A percentile compares a stretch with the other conserved stretches of the same genome.
phyloP scores from a whole-genome alignment of 106 monocot species.

The Apostasia ramifera region DNA sequence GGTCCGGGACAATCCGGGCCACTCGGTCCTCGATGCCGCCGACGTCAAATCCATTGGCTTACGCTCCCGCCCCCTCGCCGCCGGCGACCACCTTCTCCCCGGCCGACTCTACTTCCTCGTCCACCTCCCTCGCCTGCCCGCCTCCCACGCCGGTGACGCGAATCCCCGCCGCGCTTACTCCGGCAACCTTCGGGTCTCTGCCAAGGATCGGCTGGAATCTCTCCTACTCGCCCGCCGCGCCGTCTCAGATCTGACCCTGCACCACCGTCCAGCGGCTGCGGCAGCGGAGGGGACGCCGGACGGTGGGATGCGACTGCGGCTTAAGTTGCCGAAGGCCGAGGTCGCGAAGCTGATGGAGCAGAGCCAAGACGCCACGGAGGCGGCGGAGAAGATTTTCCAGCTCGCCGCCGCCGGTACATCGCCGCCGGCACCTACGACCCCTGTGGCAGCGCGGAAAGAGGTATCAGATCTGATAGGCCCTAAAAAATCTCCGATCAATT shows the following conservation, averaged over 20 bases:
- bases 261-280: neutral
- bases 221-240: conserved; percentile 34
- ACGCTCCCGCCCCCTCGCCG: conserved; percentile 11
- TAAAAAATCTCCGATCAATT: neutral
- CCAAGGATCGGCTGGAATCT: conserved; percentile 55
- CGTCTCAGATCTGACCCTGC: conserved; percentile 3
- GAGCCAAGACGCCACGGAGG: conserved; percentile 25
- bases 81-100: conserved; percentile 9
- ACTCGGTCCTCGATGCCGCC: conserved; percentile 17
- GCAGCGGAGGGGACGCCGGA: neutral
- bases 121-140: conserved; percentile 18
- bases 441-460: neutral
- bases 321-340: conserved; percentile 36
- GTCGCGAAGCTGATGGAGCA: conserved; percentile 29
- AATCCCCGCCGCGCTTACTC: conserved; percentile 31
- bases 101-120: conserved; percentile 27
- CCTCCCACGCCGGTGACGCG: conserved; percentile 7
- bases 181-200: conserved; percentile 32
- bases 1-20: conserved; percentile 13
- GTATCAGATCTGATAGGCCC: neutral
- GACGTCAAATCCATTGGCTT: conserved; percentile 16
- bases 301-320: conserved; percentile 13
- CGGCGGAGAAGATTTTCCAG: conserved; percentile 23
- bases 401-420: conserved; percentile 8
- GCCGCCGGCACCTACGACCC: neutral